Evolutionary conservation across 2,329 filamentous ascomycete species (phyloP).

Genomic region (Fusarium zealandicum): DNA sequence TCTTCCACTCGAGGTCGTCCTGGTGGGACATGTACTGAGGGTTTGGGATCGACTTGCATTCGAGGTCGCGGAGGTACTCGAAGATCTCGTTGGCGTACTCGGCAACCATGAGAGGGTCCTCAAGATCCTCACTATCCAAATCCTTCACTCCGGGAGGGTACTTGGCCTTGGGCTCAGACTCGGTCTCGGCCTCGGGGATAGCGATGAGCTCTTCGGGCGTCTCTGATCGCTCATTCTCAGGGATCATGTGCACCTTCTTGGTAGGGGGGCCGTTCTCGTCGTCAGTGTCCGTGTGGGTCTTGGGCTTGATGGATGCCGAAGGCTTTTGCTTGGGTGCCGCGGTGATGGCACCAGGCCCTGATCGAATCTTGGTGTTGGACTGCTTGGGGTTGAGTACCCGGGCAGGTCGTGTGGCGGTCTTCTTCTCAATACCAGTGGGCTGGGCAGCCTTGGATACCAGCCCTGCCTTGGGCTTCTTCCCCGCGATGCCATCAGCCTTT

Average conservation of each 20-base stretch:
- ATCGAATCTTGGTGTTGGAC: constrained; percentile 72
- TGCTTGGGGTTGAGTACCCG: constrained; percentile 73
- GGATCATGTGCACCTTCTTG: constrained; percentile 64
- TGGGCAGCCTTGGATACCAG: constrained; percentile 82
- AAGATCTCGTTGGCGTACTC: constrained; percentile 98
- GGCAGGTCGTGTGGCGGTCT: constrained; percentile 66
- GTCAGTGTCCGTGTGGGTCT: constrained; percentile 59
- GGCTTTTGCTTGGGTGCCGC: constrained; percentile 73
- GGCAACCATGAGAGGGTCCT: constrained; percentile 96
- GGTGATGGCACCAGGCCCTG: constrained; percentile 73
- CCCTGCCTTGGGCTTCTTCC: constrained; percentile 79
- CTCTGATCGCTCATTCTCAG: constrained; percentile 47
- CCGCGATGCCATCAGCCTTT: constrained; percentile 75
- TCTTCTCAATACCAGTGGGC: constrained; percentile 78
- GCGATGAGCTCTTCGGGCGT: constrained; percentile 41
- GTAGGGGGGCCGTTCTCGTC: constrained; percentile 73
- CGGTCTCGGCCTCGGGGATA: constrained; percentile 21
- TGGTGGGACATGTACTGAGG: constrained; percentile 95
- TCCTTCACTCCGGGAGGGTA: constrained; percentile 57
- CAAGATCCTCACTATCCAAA: constrained; percentile 85
- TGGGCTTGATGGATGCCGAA: constrained; percentile 62
- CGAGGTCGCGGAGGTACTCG: constrained; percentile 89
- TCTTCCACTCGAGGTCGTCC: constrained; percentile 97
- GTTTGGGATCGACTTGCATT: constrained; percentile 81
- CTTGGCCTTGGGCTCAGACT: constrained; percentile 14